Evolutionary conservation across 129 eudicot species (phyloP).

Genomic region (Rutidosis leptorrhynchoides): DNA sequence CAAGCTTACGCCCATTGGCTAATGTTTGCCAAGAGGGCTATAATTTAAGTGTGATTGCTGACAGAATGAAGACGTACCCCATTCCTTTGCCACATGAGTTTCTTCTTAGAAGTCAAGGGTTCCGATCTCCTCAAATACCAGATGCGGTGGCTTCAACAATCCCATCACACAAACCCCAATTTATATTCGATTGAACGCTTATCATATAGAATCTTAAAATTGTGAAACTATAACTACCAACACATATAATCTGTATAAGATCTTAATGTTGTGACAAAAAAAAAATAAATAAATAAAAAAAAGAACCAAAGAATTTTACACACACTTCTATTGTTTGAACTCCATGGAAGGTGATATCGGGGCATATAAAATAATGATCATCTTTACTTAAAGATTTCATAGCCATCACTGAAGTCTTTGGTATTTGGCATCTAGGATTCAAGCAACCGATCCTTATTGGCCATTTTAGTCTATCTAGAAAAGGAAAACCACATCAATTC

Average conservation of each 20-base stretch:
- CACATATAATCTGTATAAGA: conserved; percentile 3
- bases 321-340: conserved; percentile 23
- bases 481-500: too few relatives aligned
- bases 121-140: conserved; percentile 91
- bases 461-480: conserved; percentile 50
- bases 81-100: conserved; percentile 81
- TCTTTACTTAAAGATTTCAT: conserved; percentile 56
- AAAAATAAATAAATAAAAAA: too few relatives aligned
- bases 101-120: conserved; percentile 71
- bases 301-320: not conserved
- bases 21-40: conserved; percentile 89
- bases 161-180: conserved; percentile 9
- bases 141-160: conserved; percentile 61
- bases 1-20: conserved; percentile 76
- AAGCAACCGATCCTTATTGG: conserved; percentile 80
- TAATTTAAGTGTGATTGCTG: conserved; percentile 83
- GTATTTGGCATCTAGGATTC: conserved; percentile 54
- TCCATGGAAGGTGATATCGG: conserved; percentile 45
- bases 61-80: conserved; percentile 82
- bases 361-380: conserved; percentile 70
- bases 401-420: conserved; percentile 52
- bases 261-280: not conserved
- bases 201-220: conserved; percentile 1
- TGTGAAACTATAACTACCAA: too few relatives aligned
- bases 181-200: not conserved